These are phyloP conservation scores for Vararia minispora DNA, from an alignment of 768 basidiomycete genomes.

Conservation along the genomic window DNA sequence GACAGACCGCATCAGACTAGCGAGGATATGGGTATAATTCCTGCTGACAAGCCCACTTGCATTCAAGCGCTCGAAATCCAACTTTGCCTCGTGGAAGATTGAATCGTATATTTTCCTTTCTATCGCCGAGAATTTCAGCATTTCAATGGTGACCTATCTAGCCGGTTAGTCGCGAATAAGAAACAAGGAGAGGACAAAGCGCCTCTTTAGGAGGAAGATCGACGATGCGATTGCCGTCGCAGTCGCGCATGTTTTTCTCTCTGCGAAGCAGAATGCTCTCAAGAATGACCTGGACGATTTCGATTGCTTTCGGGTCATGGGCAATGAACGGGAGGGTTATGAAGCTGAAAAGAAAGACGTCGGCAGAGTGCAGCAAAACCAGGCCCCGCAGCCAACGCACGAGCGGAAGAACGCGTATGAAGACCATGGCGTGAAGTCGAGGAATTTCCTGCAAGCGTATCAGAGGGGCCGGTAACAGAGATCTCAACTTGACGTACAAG, in stretches of 20 bases:
- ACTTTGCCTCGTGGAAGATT: slow-evolving; percentile 70
- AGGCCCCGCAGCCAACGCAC: too few species aligned
- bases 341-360: slow-evolving; percentile 39
- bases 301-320: slow-evolving; percentile 85
- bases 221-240: slow-evolving; percentile 78
- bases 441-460: slow-evolving; percentile 46
- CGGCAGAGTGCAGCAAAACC: too few species aligned
- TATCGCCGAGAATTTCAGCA: slow-evolving; percentile 66
- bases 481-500: slow-evolving; percentile 28
- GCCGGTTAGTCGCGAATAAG: slow-evolving; percentile 1
- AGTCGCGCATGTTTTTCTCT: slow-evolving; percentile 89
- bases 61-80: slow-evolving; percentile 67
- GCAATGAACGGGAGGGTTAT: slow-evolving; percentile 88
- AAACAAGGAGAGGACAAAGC: slow-evolving; percentile 1
- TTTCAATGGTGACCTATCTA: slow-evolving; percentile 50
- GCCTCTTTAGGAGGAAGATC: slow-evolving; percentile 83
- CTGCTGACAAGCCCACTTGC: slow-evolving; percentile 69
- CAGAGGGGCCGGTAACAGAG: neutral
- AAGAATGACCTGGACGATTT: slow-evolving; percentile 90
- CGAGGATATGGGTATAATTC: slow-evolving; percentile 82
- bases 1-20: slow-evolving; percentile 84
- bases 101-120: slow-evolving; percentile 88
- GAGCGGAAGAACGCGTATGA: slow-evolving; percentile 83
- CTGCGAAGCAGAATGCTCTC: slow-evolving; percentile 80
- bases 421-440: slow-evolving; percentile 73